A percentile compares a stretch with the other conserved stretches of the same genome.
These are phyloP conservation scores for Cytospora piceicola DNA, from an alignment of 2,329 filamentous ascomycete genomes.

Conservation along the genomic window DNA sequence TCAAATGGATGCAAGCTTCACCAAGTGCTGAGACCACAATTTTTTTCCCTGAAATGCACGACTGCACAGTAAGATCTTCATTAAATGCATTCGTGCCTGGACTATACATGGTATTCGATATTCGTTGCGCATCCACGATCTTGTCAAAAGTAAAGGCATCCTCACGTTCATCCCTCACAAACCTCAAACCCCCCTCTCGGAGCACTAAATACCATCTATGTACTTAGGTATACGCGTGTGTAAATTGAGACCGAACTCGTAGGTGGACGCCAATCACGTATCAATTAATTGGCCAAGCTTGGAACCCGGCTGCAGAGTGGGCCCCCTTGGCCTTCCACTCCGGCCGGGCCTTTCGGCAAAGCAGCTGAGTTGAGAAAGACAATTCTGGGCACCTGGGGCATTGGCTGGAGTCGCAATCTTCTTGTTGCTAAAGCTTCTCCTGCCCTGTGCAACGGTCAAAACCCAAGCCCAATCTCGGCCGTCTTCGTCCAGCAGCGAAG, in stretches of 20 bases:
- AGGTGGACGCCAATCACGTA: neutral
- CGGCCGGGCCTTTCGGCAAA: conserved; percentile 2
- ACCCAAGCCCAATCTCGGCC: conserved; percentile 5
- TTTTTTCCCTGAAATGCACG: neutral
- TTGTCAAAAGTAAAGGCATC: too few relatives aligned
- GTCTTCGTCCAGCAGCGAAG: neutral
- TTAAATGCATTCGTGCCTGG: too few relatives aligned
- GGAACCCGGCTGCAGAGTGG: neutral
- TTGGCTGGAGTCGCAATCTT: conserved; percentile 3
- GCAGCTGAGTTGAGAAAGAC: neutral
- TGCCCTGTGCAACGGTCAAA: conserved; percentile 3
- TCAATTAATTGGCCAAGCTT: neutral
- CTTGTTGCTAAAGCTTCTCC: neutral
- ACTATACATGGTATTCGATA: too few relatives aligned
- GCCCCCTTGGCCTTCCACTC: neutral
- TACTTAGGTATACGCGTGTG: neutral
- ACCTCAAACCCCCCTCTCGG: too few relatives aligned
- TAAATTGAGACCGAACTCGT: neutral
- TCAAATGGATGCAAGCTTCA: neutral
- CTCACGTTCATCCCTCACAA: too few relatives aligned
- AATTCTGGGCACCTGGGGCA: neutral
- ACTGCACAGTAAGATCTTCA: neutral
- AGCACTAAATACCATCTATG: neutral
- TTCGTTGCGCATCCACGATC: too few relatives aligned
- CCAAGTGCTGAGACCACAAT: neutral